A percentile compares a stretch with the other conserved stretches of the same genome.
Evolutionary conservation across 306 rosid species (phyloP).

Genomic region (Vicia villosa): DNA sequence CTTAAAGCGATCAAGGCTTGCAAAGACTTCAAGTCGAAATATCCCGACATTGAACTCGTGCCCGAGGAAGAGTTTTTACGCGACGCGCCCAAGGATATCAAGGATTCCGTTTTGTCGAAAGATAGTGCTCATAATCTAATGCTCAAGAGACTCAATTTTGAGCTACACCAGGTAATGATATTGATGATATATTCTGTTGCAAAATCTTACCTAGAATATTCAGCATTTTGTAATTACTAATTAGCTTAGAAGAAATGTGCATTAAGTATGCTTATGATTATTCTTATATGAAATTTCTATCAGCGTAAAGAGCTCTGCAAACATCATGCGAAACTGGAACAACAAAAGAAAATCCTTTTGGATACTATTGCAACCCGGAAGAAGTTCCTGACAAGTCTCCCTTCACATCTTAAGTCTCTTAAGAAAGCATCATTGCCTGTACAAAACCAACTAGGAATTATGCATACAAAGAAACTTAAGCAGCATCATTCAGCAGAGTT

Average conservation of each 20-base stretch:
- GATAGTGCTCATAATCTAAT: constrained; percentile 70
- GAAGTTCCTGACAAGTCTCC: constrained; percentile 93
- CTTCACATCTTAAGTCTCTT: constrained; percentile 90
- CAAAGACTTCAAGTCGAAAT: constrained; percentile 84
- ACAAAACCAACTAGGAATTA: constrained; percentile 79
- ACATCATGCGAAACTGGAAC: constrained; percentile 78
- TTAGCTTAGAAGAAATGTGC: not conserved
- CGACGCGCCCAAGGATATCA: constrained; percentile 68
- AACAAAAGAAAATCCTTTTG: constrained; percentile 66
- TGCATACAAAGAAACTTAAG: constrained; percentile 84
- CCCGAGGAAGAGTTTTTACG: constrained; percentile 71
- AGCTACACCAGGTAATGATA: constrained; percentile 78
- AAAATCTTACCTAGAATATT: not conserved
- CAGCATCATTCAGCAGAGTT: constrained; percentile 91
- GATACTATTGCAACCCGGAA: constrained; percentile 80
- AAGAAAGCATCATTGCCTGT: constrained; percentile 94
- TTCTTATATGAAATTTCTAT: constrained; percentile 20
- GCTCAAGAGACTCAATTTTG: constrained; percentile 88
- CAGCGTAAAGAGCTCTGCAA: constrained; percentile 97
- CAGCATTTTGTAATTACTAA: not conserved
- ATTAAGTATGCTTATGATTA: not conserved
- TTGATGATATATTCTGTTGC: not conserved
- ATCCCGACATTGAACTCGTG: constrained; percentile 85
- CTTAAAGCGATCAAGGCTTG: constrained; percentile 94
- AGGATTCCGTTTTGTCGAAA: constrained; percentile 56